phyloP scores from a whole-genome alignment of 768 basidiomycete species.

The Coprinopsis cinerea region DNA sequence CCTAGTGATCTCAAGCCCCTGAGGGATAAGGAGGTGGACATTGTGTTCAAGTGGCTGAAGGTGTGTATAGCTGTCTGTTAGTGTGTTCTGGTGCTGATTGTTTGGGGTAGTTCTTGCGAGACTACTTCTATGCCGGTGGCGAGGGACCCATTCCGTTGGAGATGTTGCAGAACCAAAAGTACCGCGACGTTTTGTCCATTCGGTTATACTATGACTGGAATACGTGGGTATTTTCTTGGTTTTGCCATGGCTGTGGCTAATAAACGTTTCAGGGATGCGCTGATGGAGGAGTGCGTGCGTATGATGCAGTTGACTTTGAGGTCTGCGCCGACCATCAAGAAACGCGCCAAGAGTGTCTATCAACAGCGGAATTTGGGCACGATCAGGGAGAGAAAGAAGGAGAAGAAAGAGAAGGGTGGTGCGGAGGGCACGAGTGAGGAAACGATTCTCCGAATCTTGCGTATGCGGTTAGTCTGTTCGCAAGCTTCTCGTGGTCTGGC shows the following conservation, averaged over 20 bases:
- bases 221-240: constrained; percentile 56
- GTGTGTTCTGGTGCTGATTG: neutral
- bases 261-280: constrained; percentile 71
- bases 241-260: too few relatives aligned
- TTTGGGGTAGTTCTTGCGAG: constrained; percentile 68
- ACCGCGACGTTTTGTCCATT: constrained; percentile 84
- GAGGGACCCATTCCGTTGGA: constrained; percentile 88
- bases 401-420: constrained; percentile 84
- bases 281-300: constrained; percentile 94
- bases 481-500: constrained; percentile 6
- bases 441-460: constrained; percentile 88
- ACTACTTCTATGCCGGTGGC: constrained; percentile 93
- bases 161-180: constrained; percentile 88
- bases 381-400: constrained; percentile 88
- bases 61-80: constrained; percentile 29
- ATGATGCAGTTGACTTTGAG: constrained; percentile 89
- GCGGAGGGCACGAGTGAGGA: constrained; percentile 76
- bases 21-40: constrained; percentile 93
- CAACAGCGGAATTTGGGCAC: constrained; percentile 93
- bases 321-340: constrained; percentile 69
- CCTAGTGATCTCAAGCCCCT: constrained; percentile 88
- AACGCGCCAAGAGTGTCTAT: constrained; percentile 89
- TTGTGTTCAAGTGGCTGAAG: constrained; percentile 99
- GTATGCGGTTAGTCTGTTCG: constrained; percentile 68
- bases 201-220: constrained; percentile 96